These are phyloP conservation scores for Fusarium devonianum DNA, from an alignment of 2,329 filamentous ascomycete genomes.

Conservation along the genomic window DNA sequence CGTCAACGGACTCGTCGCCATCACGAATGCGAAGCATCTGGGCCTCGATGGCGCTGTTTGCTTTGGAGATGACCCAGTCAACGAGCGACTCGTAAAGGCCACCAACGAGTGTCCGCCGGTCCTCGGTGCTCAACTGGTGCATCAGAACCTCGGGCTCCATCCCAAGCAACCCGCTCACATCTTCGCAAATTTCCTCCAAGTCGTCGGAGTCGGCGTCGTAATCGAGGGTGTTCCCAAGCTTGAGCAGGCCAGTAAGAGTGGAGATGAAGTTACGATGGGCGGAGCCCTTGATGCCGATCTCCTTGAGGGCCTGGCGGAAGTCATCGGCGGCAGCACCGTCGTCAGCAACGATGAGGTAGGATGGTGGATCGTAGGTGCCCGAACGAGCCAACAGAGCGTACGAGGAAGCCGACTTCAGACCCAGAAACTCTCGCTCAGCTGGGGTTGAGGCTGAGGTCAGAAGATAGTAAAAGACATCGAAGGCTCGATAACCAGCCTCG, in stretches of 20 bases:
- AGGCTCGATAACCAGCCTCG: conserved; percentile 85
- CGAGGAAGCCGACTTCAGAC: conserved; percentile 76
- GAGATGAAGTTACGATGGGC: conserved; percentile 84
- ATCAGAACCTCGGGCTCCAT: conserved; percentile 84
- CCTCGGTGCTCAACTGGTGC: conserved; percentile 81
- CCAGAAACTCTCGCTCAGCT: conserved; percentile 87
- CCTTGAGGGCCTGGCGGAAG: conserved; percentile 84
- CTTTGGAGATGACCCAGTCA: conserved; percentile 90
- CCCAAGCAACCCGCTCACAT: conserved; percentile 85
- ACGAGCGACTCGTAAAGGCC: conserved; percentile 93
- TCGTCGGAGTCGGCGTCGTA: conserved; percentile 85
- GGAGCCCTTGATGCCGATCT: conserved; percentile 91
- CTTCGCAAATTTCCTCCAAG: conserved; percentile 86
- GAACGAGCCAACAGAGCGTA: conserved; percentile 85
- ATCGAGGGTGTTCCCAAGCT: conserved; percentile 88
- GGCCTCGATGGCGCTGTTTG: conserved; percentile 81
- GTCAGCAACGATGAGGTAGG: conserved; percentile 90
- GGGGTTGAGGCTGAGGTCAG: conserved; percentile 89
- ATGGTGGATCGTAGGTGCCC: conserved; percentile 83
- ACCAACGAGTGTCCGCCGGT: conserved; percentile 81
- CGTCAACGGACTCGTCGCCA: conserved; percentile 72
- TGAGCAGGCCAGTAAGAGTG: conserved; percentile 83
- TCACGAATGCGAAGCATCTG: conserved; percentile 75
- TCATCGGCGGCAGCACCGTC: conserved; percentile 94
- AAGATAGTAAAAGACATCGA: conserved; percentile 98